A percentile compares a stretch with the other conserved stretches of the same genome.
These are phyloP conservation scores for Hansenula sp. DNA, from an alignment of 1,139 yeast genomes.

Conservation along the genomic window DNA sequence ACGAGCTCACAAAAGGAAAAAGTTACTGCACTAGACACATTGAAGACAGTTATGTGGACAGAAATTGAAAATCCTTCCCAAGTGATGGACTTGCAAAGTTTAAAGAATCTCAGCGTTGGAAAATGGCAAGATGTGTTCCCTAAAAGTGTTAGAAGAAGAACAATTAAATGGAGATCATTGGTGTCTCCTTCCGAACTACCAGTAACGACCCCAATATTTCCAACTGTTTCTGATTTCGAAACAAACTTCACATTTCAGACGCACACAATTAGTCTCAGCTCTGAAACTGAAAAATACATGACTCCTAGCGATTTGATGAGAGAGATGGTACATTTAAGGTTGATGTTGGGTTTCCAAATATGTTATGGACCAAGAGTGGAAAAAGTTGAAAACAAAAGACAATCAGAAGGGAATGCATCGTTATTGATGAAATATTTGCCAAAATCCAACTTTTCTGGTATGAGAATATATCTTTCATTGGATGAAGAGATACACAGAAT, in stretches of 20 bases:
- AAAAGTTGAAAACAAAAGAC: constrained; percentile 57
- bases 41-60: constrained; percentile 47
- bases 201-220: constrained; percentile 70
- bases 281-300: constrained; percentile 32
- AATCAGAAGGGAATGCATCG: constrained; percentile 48
- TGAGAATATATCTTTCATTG: constrained; percentile 66
- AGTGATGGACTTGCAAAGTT: constrained; percentile 42
- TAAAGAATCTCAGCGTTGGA: constrained; percentile 44
- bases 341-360: constrained; percentile 86
- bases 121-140: constrained; percentile 93
- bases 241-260: constrained; percentile 51
- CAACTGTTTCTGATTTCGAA: constrained; percentile 61
- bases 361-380: constrained; percentile 68
- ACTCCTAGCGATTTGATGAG: constrained; percentile 64
- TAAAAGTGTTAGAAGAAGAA: constrained; percentile 53
- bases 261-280: constrained; percentile 33
- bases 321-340: constrained; percentile 81
- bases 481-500: constrained; percentile 85
- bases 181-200: constrained; percentile 95
- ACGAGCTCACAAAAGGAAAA: constrained; percentile 7
- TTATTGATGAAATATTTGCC: constrained; percentile 17
- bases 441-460: constrained; percentile 39
- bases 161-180: constrained; percentile 89
- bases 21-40: constrained; percentile 15
- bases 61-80: constrained; percentile 67